Percentiles rank a stretch among this genome's conserved stretches.
Conservation (phyloP, 1,139 yeast species). For the Geotrichum reessii region DNA sequence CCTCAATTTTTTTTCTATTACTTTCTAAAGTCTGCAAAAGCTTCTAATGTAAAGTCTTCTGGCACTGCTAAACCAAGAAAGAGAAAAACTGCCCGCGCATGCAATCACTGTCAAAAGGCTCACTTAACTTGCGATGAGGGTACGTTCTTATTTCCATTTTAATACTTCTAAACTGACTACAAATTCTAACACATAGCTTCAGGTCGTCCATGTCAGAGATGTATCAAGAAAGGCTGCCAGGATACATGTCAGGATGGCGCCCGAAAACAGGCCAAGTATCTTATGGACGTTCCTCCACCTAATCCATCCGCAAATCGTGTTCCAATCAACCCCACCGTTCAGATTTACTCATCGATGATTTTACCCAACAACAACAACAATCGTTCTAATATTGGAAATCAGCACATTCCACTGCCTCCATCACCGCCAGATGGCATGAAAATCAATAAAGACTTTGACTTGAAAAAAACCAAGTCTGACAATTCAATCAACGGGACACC, state of each 20-base stretch:
- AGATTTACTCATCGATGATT: not conserved
- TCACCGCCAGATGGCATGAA: conserved; percentile 10
- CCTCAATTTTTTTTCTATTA: not conserved
- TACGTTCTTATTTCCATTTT: not conserved
- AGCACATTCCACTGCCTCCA: conserved; percentile 14
- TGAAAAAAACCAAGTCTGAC: not conserved
- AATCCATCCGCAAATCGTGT: not conserved
- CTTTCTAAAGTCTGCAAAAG: not conserved
- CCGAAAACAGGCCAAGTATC: conserved; percentile 73
- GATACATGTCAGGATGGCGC: conserved; percentile 80
- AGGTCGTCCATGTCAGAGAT: conserved; percentile 70
- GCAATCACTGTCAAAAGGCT: conserved; percentile 81
- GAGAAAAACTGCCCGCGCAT: conserved; percentile 72
- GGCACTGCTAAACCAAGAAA: conserved; percentile 6
- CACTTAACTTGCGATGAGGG: conserved; percentile 84
- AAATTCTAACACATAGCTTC: not conserved
- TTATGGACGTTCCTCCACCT: conserved; percentile 33
- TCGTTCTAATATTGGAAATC: not conserved
- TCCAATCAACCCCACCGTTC: not conserved
- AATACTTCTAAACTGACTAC: not conserved
- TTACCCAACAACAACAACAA: not conserved
- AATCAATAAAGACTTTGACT: not conserved
- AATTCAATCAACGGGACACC: not conserved
- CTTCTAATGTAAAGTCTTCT: not conserved
- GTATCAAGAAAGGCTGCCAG: conserved; percentile 56